Evolutionary conservation across 2,329 filamentous ascomycete genomes (phyloP).

Genomic region (Saccharata proteae): DNA sequence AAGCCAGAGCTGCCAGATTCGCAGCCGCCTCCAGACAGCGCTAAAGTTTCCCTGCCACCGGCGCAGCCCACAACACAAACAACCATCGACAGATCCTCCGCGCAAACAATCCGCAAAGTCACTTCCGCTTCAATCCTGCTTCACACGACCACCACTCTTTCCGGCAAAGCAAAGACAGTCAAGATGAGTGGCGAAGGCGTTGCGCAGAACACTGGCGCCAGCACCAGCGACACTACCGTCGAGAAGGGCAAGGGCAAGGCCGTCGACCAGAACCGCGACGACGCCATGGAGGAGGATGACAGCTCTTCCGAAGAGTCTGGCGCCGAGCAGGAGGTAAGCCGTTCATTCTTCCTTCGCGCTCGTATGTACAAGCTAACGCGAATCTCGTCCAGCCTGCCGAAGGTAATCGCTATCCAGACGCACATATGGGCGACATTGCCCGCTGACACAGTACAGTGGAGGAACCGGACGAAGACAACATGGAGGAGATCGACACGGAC

Average conservation of each 20-base stretch:
- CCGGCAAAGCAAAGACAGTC: constrained; percentile 5
- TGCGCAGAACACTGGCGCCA: constrained; percentile 3
- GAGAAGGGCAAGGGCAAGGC: constrained; percentile 87
- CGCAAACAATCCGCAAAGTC: no score
- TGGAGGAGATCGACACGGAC: constrained; percentile 80
- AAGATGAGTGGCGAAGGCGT: constrained; percentile 16
- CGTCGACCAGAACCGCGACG: constrained; percentile 38
- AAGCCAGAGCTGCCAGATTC: no score
- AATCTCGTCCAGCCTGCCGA: constrained; percentile 10
- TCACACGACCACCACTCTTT: no score
- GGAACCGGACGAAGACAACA: constrained; percentile 65
- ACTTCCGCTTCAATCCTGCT: no score
- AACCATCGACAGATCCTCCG: no score
- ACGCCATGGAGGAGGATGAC: constrained; percentile 58
- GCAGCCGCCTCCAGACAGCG: no score
- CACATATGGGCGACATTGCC: neutral
- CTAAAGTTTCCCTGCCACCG: no score
- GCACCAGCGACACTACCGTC: constrained; percentile 29
- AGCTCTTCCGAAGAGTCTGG: constrained; percentile 56
- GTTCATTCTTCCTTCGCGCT: neutral
- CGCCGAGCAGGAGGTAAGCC: constrained; percentile 44
- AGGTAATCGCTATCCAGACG: constrained; percentile 3
- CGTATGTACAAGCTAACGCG: constrained; percentile 1
- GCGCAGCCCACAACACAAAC: no score
- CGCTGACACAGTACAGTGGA: constrained; percentile 32